Conservation (phyloP, 106 monocot species). For the Gastrodia elata region DNA sequence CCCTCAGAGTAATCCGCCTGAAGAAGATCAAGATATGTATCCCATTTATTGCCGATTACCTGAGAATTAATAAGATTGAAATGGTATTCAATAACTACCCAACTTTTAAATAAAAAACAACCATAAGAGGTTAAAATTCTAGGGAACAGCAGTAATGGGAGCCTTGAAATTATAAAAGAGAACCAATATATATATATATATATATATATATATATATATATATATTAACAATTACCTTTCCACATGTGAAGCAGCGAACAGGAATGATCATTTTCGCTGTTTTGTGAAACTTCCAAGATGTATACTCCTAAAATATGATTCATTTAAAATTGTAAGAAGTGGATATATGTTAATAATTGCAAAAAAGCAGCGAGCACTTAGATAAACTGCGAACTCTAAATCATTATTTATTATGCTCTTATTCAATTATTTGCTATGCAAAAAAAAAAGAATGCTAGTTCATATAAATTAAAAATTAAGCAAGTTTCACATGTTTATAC, state of each 20-base stretch:
- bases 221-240: constrained; percentile 22
- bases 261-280: constrained; percentile 59
- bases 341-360: no score
- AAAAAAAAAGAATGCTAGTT: no score
- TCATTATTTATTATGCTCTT: no score
- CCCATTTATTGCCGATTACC: constrained; percentile 70
- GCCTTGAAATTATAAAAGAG: neutral
- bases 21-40: constrained; percentile 48
- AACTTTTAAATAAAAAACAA: neutral
- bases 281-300: no score
- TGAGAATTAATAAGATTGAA: constrained; percentile 4
- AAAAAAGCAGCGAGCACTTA: no score
- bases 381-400: no score
- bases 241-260: constrained; percentile 78
- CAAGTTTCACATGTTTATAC: no score
- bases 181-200: neutral
- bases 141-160: neutral
- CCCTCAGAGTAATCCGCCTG: constrained; percentile 57
- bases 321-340: no score
- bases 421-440: no score
- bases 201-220: neutral
- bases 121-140: neutral
- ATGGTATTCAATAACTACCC: neutral
- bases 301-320: no score
- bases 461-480: no score